phyloP scores from a whole-genome alignment of 257 asterid species.

The Solanum stenotomum region DNA sequence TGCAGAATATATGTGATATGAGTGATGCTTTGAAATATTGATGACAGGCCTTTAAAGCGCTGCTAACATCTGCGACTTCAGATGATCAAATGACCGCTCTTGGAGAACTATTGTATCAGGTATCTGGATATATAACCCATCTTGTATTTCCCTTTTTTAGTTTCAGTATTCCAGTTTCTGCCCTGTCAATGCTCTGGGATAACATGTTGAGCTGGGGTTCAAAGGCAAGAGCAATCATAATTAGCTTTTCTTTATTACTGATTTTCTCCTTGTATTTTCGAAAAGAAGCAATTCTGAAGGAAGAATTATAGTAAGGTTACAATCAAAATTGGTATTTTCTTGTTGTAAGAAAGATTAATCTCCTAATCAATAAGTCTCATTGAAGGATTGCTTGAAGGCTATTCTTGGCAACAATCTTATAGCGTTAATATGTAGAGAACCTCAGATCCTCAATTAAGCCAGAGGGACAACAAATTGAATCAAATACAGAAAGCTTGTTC shows the following conservation, averaged over 20 bases:
- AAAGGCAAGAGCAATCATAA: not conserved
- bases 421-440: not conserved
- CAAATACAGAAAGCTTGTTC: not conserved
- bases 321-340: not conserved
- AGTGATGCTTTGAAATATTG: not conserved
- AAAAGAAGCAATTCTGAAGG: not conserved
- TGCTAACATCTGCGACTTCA: constrained; percentile 68
- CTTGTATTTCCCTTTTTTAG: not conserved
- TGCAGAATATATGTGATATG: not conserved
- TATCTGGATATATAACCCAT: constrained; percentile 2
- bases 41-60: constrained; percentile 82
- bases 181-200: not conserved
- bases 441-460: not conserved
- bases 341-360: not conserved
- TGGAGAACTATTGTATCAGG: constrained; percentile 93
- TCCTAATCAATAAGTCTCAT: not conserved
- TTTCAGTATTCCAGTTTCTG: not conserved
- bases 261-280: not conserved
- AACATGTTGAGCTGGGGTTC: not conserved
- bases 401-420: not conserved
- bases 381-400: not conserved
- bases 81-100: constrained; percentile 79
- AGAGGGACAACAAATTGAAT: not conserved
- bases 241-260: not conserved
- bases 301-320: not conserved